phyloP scores from a whole-genome alignment of 345 rosid genomes.

The Sonneratia alba region DNA sequence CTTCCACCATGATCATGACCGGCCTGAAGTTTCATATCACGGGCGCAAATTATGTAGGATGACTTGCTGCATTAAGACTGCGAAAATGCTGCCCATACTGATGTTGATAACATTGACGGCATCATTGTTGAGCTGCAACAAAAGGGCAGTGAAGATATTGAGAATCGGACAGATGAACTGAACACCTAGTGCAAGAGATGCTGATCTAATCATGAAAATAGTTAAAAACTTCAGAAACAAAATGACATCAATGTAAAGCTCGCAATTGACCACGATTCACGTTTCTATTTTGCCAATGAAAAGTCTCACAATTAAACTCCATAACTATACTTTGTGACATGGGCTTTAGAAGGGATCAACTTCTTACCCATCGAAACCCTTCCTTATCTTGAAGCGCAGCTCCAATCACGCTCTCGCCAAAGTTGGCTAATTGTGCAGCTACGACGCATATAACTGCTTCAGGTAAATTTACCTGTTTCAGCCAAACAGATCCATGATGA shows the following conservation, averaged over 20 bases:
- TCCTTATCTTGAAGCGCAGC: conserved; percentile 78
- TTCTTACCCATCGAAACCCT: conserved; percentile 78
- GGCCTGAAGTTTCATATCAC: not conserved
- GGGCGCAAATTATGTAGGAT: conserved; percentile 28
- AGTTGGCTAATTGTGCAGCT: conserved; percentile 89
- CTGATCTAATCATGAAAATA: not conserved
- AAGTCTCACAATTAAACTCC: not conserved
- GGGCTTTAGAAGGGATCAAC: not conserved
- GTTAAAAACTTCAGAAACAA: not conserved
- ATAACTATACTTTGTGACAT: no score
- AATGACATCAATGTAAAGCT: not conserved
- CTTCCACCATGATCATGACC: not conserved
- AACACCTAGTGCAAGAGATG: not conserved
- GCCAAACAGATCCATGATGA: conserved; percentile 3
- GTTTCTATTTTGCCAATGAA: not conserved
- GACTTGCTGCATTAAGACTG: conserved; percentile 61
- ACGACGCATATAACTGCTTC: conserved; percentile 71
- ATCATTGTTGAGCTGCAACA: conserved; percentile 85
- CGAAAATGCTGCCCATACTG: conserved; percentile 73
- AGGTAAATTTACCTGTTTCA: conserved; percentile 47
- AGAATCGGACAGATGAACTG: not conserved
- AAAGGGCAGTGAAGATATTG: conserved; percentile 6
- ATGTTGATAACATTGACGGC: conserved; percentile 84
- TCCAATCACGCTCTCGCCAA: conserved; percentile 92
- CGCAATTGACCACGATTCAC: not conserved